Percentiles rank a stretch among this genome's conserved stretches.
These are phyloP conservation scores for Candida cerambycidarum DNA, from an alignment of 805 yeast genomes.

Conservation along the genomic window DNA sequence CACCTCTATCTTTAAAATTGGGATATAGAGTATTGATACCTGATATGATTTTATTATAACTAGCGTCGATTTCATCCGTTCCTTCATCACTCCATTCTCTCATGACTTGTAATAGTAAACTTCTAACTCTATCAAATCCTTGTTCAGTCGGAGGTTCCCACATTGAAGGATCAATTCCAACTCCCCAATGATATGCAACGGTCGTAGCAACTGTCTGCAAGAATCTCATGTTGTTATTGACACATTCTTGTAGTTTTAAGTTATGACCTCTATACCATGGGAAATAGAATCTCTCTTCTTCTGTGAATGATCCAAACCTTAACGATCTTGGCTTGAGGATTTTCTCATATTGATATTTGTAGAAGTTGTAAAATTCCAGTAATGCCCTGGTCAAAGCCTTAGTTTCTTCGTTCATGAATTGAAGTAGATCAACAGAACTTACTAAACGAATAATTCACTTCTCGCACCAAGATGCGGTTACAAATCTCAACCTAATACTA, in stretches of 20 bases:
- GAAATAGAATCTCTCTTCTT: conserved; percentile 41
- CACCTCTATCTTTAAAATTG: conserved; percentile 30
- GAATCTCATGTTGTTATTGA: conserved; percentile 46
- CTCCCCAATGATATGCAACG: conserved; percentile 54
- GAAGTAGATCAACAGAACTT: no score
- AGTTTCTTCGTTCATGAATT: conserved; percentile 2
- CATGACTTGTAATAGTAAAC: conserved; percentile 54
- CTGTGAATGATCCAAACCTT: conserved; percentile 29
- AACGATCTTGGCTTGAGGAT: conserved; percentile 32
- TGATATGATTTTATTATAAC: conserved; percentile 39
- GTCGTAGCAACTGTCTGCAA: conserved; percentile 40
- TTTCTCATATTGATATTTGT: conserved; percentile 32
- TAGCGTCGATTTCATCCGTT: conserved; percentile 38
- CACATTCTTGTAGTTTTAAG: conserved; percentile 39
- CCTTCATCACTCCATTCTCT: conserved; percentile 68
- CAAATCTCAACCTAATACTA: no score
- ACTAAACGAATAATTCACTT: no score
- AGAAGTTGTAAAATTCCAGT: conserved; percentile 33
- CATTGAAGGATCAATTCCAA: conserved; percentile 28
- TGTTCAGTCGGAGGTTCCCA: conserved; percentile 44
- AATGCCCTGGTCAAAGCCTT: conserved; percentile 21
- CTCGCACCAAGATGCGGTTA: no score
- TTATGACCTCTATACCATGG: conserved; percentile 53
- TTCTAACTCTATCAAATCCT: conserved; percentile 58
- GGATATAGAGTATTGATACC: conserved; percentile 24